Evolutionary conservation across 192 early-diverging fungal species (phyloP), one percentile per base, ranked within the genome.

Genomic region (Entomortierella beljakovae): DNA sequence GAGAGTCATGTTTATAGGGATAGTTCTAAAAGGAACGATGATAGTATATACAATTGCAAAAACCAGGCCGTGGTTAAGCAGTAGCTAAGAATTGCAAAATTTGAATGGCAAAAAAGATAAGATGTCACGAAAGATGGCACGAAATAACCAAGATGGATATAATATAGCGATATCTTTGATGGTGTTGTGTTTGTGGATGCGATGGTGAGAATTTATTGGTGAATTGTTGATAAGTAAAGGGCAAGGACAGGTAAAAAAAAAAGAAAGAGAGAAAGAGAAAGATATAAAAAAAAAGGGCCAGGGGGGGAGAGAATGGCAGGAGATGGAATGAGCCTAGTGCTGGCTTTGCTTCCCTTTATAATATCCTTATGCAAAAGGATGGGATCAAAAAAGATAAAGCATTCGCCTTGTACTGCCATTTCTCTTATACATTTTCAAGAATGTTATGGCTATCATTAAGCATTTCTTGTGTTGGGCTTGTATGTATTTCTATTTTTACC

Each of bases 221-320:
- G 15, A 6, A 22, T 6, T 11, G 42, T 18, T 8, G 10, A 43
- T 8, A 18, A 50, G 49, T 3, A 50, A 23, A 50, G 49, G 49
- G 4, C 4, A 16, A 50, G 23, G 49, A n/a, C 37, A 38, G 13
- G 37, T 38, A 6, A 46, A 29, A 25, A 53, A 53, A 8, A 43
- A 59, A 22, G 57, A 59, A 31, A 38, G 29, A 59, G 42, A 28
- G 37, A 59, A 31, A 22, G 18, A 6, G 42, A 40, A 23, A 40
- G n/a, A n/a, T n/a, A n/a, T n/a, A 28, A 59, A 59, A 57, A 3
- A 60, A 23, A 64, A 61, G 65, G 68, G 29, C 63, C 55, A 61
- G 69, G 70, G 10, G 75, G 70, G 38, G 48, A 65, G 32, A 42
- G 49, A 28, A 68, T 55, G 37, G 1, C 6, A 54, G n/a, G 35